Evolutionary conservation across 495 filamentous ascomycete genomes (phyloP), one percentile per base, ranked within the genome.

Genomic region (Friedmanniomyces endolithicus): DNA sequence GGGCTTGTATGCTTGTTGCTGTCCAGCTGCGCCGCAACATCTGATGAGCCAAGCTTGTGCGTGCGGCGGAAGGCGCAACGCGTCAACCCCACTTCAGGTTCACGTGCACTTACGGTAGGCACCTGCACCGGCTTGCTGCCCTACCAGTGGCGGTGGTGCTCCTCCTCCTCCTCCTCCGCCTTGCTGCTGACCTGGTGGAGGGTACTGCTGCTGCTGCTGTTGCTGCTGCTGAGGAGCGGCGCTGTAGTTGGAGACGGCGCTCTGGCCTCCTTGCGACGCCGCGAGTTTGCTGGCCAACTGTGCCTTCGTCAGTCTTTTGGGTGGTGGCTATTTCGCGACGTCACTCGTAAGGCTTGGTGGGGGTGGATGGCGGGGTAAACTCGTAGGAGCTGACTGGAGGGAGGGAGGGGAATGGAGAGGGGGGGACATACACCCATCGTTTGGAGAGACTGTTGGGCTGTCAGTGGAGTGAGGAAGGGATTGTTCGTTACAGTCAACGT

Each of bases 241-340:
- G 9, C 19, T 29, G 51, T 23, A 53, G 41, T 52, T 56, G 3
- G 58, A 41, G 7, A 54, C 50, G 11, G 53, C 43, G 17, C 22
- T 37, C n/a, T 33, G 17, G 17, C 56, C 56, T 50, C 59, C 60
- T 45, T 64, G 58, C 6, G 62, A 47, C 12, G 62, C 62, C 14
- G 62, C 59, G 56, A 64, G 60, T 52, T 64, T 64, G 14, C 47
- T 53, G 11, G 62, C 62, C 46, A 64, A 55, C 62, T 64, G 45
- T 34, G 2, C 16, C 24, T 43, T 55, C 16, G 59, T 61, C 59
- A 61, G 59, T 48, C 24, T 41, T 41, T 47, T 31, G 4, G 9
- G 6, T 6, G 39, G 39, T 14, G 12, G 6, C 39, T 43, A 14
- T 14, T n/a, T 2, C 39, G 20, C 20, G 39, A 47, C 44, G 44